These are phyloP conservation scores for Phytophthora pinifolia DNA, from an alignment of 352 stramenopile species.

Conservation along the genomic window DNA sequence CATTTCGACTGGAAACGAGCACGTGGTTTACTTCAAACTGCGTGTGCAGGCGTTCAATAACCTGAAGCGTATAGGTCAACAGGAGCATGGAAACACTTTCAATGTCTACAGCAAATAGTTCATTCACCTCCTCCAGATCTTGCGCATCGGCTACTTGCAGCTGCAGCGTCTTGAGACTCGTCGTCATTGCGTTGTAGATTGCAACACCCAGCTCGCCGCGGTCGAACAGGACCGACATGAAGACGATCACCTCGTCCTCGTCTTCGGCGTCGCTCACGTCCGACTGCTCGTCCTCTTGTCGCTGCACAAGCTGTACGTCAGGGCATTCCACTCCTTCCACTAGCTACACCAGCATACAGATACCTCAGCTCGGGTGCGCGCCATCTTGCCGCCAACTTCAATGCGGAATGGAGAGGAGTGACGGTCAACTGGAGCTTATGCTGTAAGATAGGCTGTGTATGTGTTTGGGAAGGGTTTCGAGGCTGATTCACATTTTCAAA, in stretches of 20 bases:
- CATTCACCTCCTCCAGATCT: conserved; percentile 50
- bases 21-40: conserved; percentile 76
- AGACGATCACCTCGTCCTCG: conserved; percentile 57
- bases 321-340: not conserved
- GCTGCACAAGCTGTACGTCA: conserved; percentile 10
- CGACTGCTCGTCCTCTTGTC: conserved; percentile 5
- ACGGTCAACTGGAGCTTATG: conserved; percentile 29
- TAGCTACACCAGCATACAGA: not conserved
- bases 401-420: conserved; percentile 18
- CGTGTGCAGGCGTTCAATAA: conserved; percentile 61
- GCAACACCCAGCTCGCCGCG: conserved; percentile 64
- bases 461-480: conserved; percentile 19
- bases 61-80: conserved; percentile 20
- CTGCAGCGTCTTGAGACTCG: conserved; percentile 69
- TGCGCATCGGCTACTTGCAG: conserved; percentile 37
- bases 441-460: conserved; percentile 24
- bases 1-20: conserved; percentile 69
- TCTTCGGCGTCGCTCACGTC: conserved; percentile 31
- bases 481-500: conserved; percentile 30
- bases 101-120: not conserved
- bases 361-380: conserved; percentile 16
- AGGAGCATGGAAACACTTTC: not conserved
- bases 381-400: conserved; percentile 22
- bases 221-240: conserved; percentile 74
- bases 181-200: conserved; percentile 71